A percentile compares a stretch with the other conserved stretches of the same genome.
Evolutionary conservation across 1,139 yeast genomes (phyloP).

Genomic region (Blastobotrys serpentis): DNA sequence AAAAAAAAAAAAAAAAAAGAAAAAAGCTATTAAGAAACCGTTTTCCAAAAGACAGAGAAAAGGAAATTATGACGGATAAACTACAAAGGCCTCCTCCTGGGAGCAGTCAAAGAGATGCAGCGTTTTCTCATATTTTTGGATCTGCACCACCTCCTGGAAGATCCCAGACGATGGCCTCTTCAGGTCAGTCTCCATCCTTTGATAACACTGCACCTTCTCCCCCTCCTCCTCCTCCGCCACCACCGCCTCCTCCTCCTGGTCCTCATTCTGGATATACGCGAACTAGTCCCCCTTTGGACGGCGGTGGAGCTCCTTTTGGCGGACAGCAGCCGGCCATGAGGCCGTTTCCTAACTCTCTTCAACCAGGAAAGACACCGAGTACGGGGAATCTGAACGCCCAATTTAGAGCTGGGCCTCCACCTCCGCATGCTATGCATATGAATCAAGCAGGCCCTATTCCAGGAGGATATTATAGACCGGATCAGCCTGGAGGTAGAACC

Average conservation of each 20-base stretch:
- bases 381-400: constrained; percentile 7
- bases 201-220: constrained; percentile 4
- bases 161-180: constrained; percentile 21
- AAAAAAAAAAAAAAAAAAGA: not conserved
- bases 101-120: constrained; percentile 33
- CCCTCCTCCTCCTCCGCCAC: constrained; percentile 22
- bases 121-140: constrained; percentile 41
- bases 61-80: constrained; percentile 15
- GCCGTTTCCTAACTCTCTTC: constrained; percentile 10
- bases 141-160: constrained; percentile 41
- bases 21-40: constrained; percentile 5
- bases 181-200: constrained; percentile 11
- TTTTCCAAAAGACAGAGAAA: not conserved
- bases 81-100: constrained; percentile 23
- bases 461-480: not conserved
- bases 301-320: too few relatives aligned
- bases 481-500: not conserved
- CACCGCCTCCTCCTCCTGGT: constrained; percentile 12
- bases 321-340: too few relatives aligned
- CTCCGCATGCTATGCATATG: not conserved
- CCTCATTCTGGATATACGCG: constrained; percentile 23
- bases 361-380: constrained; percentile 2
- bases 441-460: constrained; percentile 1
- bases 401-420: not conserved
- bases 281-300: constrained; percentile 15